These are phyloP conservation scores for Lathyrus tuberosus DNA, from an alignment of 306 rosid genomes.

Conservation along the genomic window DNA sequence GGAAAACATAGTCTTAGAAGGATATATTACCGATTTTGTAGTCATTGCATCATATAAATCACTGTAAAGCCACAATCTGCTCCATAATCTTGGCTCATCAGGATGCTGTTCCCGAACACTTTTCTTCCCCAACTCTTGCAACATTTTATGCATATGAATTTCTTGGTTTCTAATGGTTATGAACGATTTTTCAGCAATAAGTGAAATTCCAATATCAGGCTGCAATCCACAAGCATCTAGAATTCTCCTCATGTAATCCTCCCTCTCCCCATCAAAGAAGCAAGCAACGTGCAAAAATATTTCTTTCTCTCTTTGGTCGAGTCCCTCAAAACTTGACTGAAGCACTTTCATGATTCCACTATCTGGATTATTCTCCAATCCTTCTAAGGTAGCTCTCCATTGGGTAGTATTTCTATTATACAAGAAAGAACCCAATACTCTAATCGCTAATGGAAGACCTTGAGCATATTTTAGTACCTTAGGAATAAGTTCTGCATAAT, in stretches of 20 bases:
- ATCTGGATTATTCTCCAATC: background rate
- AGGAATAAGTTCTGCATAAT: background rate
- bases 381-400: slow-evolving; percentile 14
- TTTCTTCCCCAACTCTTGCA: slow-evolving; percentile 1
- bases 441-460: slow-evolving; percentile 17
- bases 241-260: background rate
- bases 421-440: background rate
- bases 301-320: background rate
- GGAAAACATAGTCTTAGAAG: background rate
- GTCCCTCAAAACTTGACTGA: background rate
- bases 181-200: background rate
- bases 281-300: background rate
- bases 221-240: background rate
- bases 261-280: slow-evolving; percentile 11
- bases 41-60: background rate
- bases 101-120: background rate
- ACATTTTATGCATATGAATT: slow-evolving; percentile 32
- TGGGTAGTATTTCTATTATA: background rate
- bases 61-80: background rate
- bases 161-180: background rate
- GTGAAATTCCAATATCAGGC: background rate
- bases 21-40: background rate
- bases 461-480: background rate
- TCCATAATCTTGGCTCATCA: background rate
- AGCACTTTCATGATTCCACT: background rate